Conservation (phyloP, 202 grass and related monocot genomes). For the Saccharum hybrid region DNA sequence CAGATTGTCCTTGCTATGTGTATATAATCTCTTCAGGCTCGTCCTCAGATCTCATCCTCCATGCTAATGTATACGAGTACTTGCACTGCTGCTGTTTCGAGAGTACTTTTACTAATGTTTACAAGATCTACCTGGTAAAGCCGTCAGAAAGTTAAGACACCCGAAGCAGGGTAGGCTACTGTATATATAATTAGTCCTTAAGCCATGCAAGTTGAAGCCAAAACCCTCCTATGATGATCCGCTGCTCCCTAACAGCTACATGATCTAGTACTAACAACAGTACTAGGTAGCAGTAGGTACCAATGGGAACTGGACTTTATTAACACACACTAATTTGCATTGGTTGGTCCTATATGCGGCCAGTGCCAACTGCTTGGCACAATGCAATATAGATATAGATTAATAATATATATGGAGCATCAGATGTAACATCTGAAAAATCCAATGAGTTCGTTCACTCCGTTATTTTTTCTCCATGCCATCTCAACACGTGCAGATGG, state of each 20-base stretch:
- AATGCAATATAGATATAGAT: background rate
- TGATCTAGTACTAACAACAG: background rate
- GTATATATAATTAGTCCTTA: background rate
- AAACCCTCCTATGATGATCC: background rate
- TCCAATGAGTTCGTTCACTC: background rate
- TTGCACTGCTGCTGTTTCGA: no score
- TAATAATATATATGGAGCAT: background rate
- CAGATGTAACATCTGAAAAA: background rate
- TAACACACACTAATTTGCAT: background rate
- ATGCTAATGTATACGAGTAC: no score
- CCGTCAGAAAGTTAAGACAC: background rate
- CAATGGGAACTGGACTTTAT: background rate
- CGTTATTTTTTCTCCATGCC: no score
- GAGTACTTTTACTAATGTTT: background rate
- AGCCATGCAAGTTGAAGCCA: background rate
- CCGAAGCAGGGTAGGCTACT: background rate
- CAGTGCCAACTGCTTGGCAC: background rate
- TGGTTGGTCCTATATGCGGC: background rate
- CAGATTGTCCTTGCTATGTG: slow-evolving; percentile 9
- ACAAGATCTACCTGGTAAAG: background rate
- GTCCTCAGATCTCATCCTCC: no score
- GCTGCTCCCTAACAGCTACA: background rate
- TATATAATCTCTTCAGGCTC: background rate
- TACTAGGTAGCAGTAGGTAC: no score
- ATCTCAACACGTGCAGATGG: no score